Evolutionary conservation across 2,329 filamentous ascomycete genomes (phyloP), one percentile per base, ranked within the genome.

Genomic region (Cryphonectria carpinicola): DNA sequence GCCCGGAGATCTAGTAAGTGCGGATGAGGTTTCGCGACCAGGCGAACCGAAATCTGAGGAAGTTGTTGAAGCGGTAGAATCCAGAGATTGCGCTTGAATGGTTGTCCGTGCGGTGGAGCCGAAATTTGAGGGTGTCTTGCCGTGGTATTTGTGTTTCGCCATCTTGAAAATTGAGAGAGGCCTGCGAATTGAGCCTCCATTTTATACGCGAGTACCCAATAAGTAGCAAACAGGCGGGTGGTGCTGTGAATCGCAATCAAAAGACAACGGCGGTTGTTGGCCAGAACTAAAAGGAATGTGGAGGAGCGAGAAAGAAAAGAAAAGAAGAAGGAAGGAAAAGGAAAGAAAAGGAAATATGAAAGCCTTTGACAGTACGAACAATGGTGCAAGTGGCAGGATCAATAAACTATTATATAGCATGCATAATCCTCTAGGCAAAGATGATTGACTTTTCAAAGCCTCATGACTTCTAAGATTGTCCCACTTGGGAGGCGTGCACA

Each of bases 71-170:
- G 6, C 4, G 25, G 25, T 19, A 19, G 25, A 32, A 28, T 58
- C 28, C 14, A 58, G 54, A 58, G 54, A 32, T 58, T 32, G 54
- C 28, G 28, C 54, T 19, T 6, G 25, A 7, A 8, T 28, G 25
- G 14, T 14, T 58, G 54, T 58, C 54, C 54, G 54, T 58, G 54
- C 54, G 54, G 54, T 35, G 14, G 54, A 58, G 54, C 54, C 54
- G 54, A 58, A 32, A 58, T 58, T 58, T 58, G 54, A 58, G 54
- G 54, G 54, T 58, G 13, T 35, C 28, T 58, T 58, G 25, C 54
- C 28, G 14, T 32, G 54, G 14, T 32, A 17, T 58, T 58, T 58
- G 28, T 58, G 54, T 58, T 58, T 58, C 54, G 54, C 54, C 54
- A 58, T 58, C 3, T 35, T 32, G 25, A 32, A 17, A 8, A 17